These are phyloP conservation scores for Penicillium verhagenii DNA, from an alignment of 495 filamentous ascomycete species.

Conservation along the genomic window DNA sequence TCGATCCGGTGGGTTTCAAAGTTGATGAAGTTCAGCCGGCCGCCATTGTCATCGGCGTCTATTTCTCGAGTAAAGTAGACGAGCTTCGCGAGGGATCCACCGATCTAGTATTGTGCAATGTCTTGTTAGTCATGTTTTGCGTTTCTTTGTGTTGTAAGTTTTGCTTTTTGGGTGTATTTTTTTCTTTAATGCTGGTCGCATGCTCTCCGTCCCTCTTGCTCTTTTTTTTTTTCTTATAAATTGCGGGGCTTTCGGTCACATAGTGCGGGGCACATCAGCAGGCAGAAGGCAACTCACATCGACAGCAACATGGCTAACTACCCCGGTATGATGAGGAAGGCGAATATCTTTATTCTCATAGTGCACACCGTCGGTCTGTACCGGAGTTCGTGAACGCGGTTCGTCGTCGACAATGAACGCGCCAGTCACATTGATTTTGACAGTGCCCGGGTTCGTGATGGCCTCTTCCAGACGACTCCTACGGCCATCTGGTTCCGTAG, in stretches of 20 bases:
- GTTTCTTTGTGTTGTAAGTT: neutral
- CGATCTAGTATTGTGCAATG: constrained; percentile 62
- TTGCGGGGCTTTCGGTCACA: constrained; percentile 3
- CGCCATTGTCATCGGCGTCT: constrained; percentile 73
- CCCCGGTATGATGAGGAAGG: constrained; percentile 88
- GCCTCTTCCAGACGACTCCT: constrained; percentile 58
- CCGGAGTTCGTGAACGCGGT: constrained; percentile 48
- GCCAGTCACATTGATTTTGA: constrained; percentile 91
- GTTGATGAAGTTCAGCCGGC: constrained; percentile 88
- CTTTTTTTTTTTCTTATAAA: constrained; percentile 1
- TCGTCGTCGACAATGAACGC: constrained; percentile 94
- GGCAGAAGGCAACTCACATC: constrained; percentile 63
- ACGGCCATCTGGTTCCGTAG: constrained; percentile 13
- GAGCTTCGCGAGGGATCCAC: constrained; percentile 89
- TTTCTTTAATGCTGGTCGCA: neutral
- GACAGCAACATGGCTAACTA: constrained; percentile 93
- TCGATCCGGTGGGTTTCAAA: constrained; percentile 95
- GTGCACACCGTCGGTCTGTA: constrained; percentile 57
- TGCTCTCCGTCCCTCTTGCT: neutral
- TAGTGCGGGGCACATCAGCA: constrained; percentile 2
- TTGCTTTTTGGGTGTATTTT: neutral
- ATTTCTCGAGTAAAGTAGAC: constrained; percentile 95
- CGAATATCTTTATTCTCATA: constrained; percentile 89
- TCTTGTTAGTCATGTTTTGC: constrained; percentile 23
- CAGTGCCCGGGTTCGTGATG: constrained; percentile 78